Conservation (phyloP, 2,329 filamentous ascomycete genomes). For the Bimuria novae-zelandiae region DNA sequence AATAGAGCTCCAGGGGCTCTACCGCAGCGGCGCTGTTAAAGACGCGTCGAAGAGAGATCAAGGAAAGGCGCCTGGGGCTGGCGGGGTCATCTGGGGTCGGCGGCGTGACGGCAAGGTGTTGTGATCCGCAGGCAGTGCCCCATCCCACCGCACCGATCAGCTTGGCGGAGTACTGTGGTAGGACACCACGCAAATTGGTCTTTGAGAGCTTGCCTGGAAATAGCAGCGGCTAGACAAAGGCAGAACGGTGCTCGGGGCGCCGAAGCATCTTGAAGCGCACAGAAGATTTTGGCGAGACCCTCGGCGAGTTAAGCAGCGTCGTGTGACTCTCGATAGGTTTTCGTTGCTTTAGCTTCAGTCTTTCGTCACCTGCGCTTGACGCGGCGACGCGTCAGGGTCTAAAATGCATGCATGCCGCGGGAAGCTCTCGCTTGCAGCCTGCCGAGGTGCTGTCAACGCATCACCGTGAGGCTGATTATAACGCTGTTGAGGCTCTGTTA, state of each 20-base stretch:
- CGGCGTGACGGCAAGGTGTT: conserved; percentile 26
- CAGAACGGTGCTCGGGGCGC: not conserved
- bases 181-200: not conserved
- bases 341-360: not conserved
- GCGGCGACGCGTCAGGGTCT: not conserved
- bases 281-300: not conserved
- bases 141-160: conserved; percentile 17
- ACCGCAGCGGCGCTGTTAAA: conserved; percentile 14
- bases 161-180: conserved; percentile 4
- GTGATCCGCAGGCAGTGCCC: conserved; percentile 17
- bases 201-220: not conserved
- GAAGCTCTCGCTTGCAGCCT: not conserved
- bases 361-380: conserved; percentile 6
- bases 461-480: not conserved
- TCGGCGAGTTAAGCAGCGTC: not conserved
- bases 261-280: not conserved
- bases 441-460: not conserved
- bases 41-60: conserved; percentile 14
- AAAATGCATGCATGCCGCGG: not conserved
- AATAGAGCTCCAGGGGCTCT: not conserved
- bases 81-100: conserved; percentile 32
- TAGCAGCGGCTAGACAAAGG: not conserved
- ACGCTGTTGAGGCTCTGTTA: no score
- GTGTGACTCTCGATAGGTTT: not conserved
- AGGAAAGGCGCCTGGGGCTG: conserved; percentile 15